Evolutionary conservation across 2,329 filamentous ascomycete species (phyloP).

Genomic region (Cladosporium sp.): DNA sequence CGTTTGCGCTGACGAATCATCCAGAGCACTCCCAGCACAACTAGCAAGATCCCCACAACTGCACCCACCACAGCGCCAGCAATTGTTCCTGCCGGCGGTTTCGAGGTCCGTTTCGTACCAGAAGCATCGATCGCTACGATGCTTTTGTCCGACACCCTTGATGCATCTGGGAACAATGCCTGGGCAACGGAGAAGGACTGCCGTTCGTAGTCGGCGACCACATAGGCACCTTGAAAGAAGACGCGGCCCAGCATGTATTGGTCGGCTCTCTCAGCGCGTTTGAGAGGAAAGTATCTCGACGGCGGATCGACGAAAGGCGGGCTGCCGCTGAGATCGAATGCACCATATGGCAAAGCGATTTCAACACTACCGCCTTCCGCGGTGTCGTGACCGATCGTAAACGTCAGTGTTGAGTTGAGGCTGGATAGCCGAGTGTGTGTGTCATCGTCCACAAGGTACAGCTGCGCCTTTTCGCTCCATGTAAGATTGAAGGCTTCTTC

Average conservation of each 20-base stretch:
- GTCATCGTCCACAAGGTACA: conserved; percentile 43
- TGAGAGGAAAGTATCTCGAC: conserved; percentile 31
- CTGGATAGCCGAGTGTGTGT: conserved; percentile 36
- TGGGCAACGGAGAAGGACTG: conserved; percentile 29
- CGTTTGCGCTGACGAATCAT: background rate
- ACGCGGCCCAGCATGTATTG: conserved; percentile 32
- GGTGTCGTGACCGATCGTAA: conserved; percentile 29
- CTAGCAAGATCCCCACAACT: background rate
- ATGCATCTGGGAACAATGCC: conserved; percentile 27
- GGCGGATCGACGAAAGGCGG: conserved; percentile 22
- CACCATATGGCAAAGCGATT: conserved; percentile 34
- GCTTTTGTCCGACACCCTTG: conserved; percentile 3
- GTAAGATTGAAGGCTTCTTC: conserved; percentile 41
- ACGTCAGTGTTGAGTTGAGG: conserved; percentile 40
- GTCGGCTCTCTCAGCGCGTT: conserved; percentile 26
- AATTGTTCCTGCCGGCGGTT: conserved; percentile 15
- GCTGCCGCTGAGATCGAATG: conserved; percentile 32
- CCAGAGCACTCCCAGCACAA: background rate
- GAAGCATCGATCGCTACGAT: background rate
- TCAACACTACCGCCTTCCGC: conserved; percentile 18
- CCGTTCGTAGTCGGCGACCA: conserved; percentile 31
- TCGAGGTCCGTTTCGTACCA: background rate
- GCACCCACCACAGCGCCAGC: conserved; percentile 21
- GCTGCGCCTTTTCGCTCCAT: conserved; percentile 39
- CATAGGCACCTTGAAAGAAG: conserved; percentile 34